phyloP scores from a whole-genome alignment of 2,329 filamentous ascomycete species.

The Endoconidiophora laricicola region DNA sequence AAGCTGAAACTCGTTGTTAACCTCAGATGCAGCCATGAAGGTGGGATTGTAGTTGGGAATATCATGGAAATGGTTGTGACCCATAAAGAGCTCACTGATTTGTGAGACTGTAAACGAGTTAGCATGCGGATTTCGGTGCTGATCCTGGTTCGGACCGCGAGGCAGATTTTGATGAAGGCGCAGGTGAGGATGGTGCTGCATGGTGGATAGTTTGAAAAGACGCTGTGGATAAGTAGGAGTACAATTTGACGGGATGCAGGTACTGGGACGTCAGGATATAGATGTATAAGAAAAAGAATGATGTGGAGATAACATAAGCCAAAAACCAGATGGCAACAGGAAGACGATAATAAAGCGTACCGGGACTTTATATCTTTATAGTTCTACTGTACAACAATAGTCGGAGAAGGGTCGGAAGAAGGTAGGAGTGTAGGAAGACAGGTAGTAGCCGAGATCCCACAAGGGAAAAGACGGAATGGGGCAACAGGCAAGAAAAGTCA shows the following conservation, averaged over 20 bases:
- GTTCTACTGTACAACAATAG: too few species aligned
- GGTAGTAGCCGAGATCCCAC: background rate
- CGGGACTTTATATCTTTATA: too few species aligned
- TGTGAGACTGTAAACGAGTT: background rate
- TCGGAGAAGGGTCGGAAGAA: too few species aligned
- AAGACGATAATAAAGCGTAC: too few species aligned
- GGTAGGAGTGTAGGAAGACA: too few species aligned
- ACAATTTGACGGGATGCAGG: background rate
- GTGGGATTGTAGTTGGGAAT: constrained; percentile 88
- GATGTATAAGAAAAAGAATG: too few species aligned
- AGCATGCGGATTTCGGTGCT: background rate
- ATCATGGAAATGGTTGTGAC: constrained; percentile 76
- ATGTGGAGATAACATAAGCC: too few species aligned
- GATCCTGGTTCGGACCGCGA: too few species aligned
- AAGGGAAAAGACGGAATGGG: constrained; percentile 3
- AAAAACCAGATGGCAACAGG: too few species aligned
- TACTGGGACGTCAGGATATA: background rate
- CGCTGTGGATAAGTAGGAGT: background rate
- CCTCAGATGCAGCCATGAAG: constrained; percentile 85
- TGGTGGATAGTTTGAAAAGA: background rate
- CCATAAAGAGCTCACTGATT: constrained; percentile 32
- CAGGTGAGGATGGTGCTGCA: background rate
- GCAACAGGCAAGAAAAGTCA: constrained; percentile 8
- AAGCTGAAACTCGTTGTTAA: constrained; percentile 90
- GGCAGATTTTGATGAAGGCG: constrained; percentile 1